Conservation (phyloP, 768 basidiomycete genomes). For the Jaapia argillacea region DNA sequence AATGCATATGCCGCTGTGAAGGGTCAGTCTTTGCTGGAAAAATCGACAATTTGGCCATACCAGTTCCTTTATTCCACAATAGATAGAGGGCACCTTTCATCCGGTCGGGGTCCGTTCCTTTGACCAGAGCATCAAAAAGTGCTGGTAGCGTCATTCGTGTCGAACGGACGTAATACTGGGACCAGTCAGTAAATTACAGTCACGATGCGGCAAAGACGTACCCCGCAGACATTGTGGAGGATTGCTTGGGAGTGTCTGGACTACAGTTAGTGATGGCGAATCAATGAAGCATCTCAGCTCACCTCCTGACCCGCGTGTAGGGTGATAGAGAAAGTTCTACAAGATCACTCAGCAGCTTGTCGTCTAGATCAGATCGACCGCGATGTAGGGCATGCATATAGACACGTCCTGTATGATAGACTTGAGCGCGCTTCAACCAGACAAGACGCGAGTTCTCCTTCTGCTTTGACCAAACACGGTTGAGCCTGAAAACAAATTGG, state of each 20-base stretch:
- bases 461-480: constrained; percentile 61
- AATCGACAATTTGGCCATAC: constrained; percentile 25
- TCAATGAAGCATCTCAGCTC: constrained; percentile 15
- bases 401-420: constrained; percentile 66
- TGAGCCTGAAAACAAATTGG: constrained; percentile 32
- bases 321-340: constrained; percentile 70
- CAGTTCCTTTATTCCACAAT: constrained; percentile 60
- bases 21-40: constrained; percentile 7
- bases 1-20: constrained; percentile 55
- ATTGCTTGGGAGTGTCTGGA: constrained; percentile 60
- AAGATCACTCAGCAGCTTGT: constrained; percentile 54
- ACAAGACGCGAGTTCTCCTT: constrained; percentile 68
- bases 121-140: constrained; percentile 50
- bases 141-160: constrained; percentile 54
- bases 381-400: constrained; percentile 75
- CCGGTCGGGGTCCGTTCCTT: constrained; percentile 79
- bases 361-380: constrained; percentile 63
- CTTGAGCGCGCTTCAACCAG: constrained; percentile 67
- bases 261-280: constrained; percentile 1
- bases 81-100: constrained; percentile 94
- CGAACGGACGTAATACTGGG: constrained; percentile 61
- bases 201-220: constrained; percentile 23
- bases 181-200: not conserved
- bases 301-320: constrained; percentile 74
- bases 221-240: constrained; percentile 52